Conservation (phyloP, 768 basidiomycete species). For the Pleurotus eryngii region DNA sequence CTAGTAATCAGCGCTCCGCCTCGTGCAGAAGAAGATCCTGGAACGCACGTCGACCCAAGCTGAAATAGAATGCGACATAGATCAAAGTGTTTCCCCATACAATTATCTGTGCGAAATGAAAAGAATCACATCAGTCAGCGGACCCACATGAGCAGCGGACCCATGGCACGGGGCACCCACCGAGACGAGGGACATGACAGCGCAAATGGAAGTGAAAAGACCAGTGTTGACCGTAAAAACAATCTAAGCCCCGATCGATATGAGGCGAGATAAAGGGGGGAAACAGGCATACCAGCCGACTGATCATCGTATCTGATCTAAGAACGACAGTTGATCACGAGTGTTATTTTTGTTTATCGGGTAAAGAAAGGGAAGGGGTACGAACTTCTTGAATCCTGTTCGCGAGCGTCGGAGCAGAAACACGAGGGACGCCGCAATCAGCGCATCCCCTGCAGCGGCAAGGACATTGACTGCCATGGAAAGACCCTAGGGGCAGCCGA, state of each 20-base stretch:
- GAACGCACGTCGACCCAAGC: conserved; percentile 10
- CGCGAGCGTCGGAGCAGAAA: conserved; percentile 9
- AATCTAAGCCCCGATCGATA: conserved; percentile 24
- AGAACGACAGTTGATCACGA: background rate
- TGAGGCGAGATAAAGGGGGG: conserved; percentile 47
- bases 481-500: conserved; percentile 33
- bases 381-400: conserved; percentile 11
- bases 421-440: conserved; percentile 8
- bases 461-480: conserved; percentile 27
- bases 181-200: background rate
- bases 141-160: background rate
- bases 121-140: background rate
- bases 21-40: background rate
- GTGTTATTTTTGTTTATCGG: background rate
- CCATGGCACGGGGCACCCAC: background rate
- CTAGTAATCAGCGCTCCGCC: background rate
- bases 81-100: conserved; percentile 20
- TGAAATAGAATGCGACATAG: conserved; percentile 20
- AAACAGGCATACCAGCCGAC: conserved; percentile 23
- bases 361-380: background rate
- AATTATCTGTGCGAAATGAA: conserved; percentile 16
- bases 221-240: conserved; percentile 12
- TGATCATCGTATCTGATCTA: conserved; percentile 45
- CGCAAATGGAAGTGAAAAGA: conserved; percentile 6
- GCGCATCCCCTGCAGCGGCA: conserved; percentile 5